Conservation (phyloP, 176 grass and related monocot genomes). For the Oryza australiensis region DNA sequence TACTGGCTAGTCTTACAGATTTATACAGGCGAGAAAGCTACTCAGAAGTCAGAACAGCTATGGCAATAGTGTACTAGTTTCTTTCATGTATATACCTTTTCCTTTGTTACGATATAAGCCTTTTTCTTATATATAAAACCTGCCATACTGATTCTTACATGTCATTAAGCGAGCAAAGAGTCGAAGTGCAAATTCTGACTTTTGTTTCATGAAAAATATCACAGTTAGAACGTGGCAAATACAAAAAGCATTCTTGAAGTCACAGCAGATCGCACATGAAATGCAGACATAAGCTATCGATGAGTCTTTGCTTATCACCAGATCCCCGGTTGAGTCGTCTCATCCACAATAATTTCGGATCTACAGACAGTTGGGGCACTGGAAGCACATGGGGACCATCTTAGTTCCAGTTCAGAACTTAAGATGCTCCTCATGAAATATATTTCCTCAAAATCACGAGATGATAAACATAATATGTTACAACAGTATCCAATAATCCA, state of each 20-base stretch:
- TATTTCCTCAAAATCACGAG: background rate
- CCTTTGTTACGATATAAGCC: background rate
- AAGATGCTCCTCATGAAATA: background rate
- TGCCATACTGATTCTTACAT: background rate
- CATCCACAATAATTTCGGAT: background rate
- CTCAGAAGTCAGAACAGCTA: background rate
- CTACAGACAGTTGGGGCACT: background rate
- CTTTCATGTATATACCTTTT: background rate
- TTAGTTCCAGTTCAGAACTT: conserved; percentile 20
- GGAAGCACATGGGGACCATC: background rate
- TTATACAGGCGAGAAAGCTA: background rate
- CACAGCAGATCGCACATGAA: conserved; percentile 2
- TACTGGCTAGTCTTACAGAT: background rate
- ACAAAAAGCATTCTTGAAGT: background rate
- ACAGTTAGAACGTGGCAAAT: background rate
- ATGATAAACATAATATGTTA: background rate
- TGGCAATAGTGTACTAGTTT: background rate
- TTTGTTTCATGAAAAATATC: background rate
- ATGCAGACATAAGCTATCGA: background rate
- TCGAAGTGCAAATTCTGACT: background rate
- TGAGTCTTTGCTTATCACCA: background rate
- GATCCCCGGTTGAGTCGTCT: background rate
- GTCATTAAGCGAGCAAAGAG: background rate
- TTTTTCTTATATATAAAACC: background rate
- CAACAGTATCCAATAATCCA: conserved; percentile 13